These are phyloP conservation scores for Scenedesmus sp. DNA, from an alignment of 163 green algal species.

Conservation along the genomic window DNA sequence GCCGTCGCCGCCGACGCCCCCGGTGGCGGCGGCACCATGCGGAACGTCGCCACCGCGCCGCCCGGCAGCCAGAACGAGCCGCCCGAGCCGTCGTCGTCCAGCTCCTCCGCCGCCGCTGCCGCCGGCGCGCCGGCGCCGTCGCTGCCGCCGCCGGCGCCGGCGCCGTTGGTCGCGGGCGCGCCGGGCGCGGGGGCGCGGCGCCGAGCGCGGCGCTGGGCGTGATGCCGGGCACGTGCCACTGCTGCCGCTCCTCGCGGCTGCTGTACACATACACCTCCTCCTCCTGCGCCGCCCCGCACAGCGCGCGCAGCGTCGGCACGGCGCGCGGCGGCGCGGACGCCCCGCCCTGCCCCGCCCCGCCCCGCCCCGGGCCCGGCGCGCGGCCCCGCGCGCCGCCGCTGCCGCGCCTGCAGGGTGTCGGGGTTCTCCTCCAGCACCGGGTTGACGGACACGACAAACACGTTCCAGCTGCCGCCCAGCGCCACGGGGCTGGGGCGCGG, in stretches of 20 bases:
- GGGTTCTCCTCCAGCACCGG: conserved; percentile 56
- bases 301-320: background rate
- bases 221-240: conserved; percentile 50
- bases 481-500: conserved; percentile 45
- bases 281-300: background rate
- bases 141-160: background rate
- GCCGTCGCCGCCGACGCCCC: background rate
- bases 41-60: conserved; percentile 45
- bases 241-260: conserved; percentile 57
- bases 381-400: background rate
- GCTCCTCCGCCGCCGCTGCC: background rate
- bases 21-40: conserved; percentile 42
- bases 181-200: too few species aligned
- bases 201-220: conserved; percentile 33
- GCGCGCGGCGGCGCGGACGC: too few species aligned
- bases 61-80: conserved; percentile 61
- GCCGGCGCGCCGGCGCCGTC: background rate
- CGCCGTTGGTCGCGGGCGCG: too few species aligned
- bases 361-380: too few species aligned
- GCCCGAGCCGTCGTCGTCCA: conserved; percentile 48
- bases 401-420: conserved; percentile 44
- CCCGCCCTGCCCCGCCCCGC: too few species aligned
- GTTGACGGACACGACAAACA: conserved; percentile 52
- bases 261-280: conserved; percentile 54
- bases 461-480: conserved; percentile 56